phyloP scores from a whole-genome alignment of 768 basidiomycete species.

The Candolleomyces aberdarensis region DNA sequence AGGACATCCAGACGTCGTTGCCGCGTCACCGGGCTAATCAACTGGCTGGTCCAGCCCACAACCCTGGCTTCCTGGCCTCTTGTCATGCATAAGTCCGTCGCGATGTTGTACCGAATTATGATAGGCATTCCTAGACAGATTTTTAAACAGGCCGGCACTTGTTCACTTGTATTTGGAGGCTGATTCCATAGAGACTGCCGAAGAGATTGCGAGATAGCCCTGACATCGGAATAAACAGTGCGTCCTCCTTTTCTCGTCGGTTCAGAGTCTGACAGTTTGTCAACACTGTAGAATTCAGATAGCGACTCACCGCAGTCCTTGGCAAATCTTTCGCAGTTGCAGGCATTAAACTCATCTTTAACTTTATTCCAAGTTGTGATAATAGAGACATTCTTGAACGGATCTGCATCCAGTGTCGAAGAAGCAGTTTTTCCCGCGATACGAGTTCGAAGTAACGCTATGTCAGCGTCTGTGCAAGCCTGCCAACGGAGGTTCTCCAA shows the following conservation, averaged over 20 bases:
- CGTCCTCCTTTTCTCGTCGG: neutral
- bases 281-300: conserved; percentile 17
- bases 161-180: neutral
- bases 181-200: neutral
- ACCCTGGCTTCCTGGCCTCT: conserved; percentile 13
- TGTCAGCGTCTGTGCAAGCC: conserved; percentile 34
- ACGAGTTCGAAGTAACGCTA: conserved; percentile 28
- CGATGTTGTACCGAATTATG: conserved; percentile 18
- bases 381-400: conserved; percentile 33
- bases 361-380: conserved; percentile 35
- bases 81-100: conserved; percentile 12
- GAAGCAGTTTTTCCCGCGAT: conserved; percentile 14
- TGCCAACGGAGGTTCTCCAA: conserved; percentile 38
- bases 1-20: conserved; percentile 18
- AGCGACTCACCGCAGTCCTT: conserved; percentile 24
- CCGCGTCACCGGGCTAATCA: no score
- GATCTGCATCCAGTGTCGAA: conserved; percentile 9
- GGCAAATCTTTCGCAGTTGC: conserved; percentile 30
- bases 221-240: neutral
- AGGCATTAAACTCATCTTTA: conserved; percentile 35
- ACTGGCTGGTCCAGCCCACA: conserved; percentile 14
- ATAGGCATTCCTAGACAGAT: conserved; percentile 21
- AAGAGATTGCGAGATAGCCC: neutral
- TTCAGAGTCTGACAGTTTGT: neutral
- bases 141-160: conserved; percentile 17